Conservation (phyloP, 2,329 filamentous ascomycete genomes). For the Arthroderma sp. region DNA sequence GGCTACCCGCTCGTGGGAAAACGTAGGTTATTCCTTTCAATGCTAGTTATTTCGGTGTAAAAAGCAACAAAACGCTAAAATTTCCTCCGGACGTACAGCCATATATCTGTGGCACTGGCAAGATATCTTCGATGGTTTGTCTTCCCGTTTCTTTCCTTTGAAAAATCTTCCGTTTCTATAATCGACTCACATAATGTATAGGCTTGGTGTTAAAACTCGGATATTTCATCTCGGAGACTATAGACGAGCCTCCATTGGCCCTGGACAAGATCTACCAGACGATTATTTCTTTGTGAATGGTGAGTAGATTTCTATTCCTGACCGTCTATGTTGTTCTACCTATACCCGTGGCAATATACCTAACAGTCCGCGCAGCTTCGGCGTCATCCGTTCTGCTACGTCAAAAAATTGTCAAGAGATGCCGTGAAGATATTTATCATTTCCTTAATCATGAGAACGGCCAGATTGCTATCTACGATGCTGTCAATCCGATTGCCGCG, state of each 20-base stretch:
- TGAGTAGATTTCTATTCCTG: slow-evolving; percentile 12
- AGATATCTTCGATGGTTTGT: slow-evolving; percentile 78
- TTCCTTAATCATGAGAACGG: slow-evolving; percentile 96
- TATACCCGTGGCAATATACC: background rate
- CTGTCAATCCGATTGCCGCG: slow-evolving; percentile 78
- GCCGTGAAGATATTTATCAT: slow-evolving; percentile 88
- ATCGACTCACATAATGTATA: slow-evolving; percentile 21
- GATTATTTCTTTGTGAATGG: slow-evolving; percentile 96
- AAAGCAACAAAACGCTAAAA: too few species aligned
- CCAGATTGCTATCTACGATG: slow-evolving; percentile 96
- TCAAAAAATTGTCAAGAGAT: slow-evolving; percentile 96
- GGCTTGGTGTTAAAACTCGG: slow-evolving; percentile 92
- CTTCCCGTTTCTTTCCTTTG: background rate
- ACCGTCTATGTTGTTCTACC: background rate
- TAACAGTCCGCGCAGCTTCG: slow-evolving; percentile 40
- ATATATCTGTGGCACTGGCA: slow-evolving; percentile 89
- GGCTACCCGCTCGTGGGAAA: slow-evolving; percentile 86
- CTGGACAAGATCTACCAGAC: slow-evolving; percentile 72
- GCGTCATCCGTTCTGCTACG: slow-evolving; percentile 83
- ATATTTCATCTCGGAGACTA: slow-evolving; percentile 98
- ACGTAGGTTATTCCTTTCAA: slow-evolving; percentile 52
- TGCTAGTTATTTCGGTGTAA: background rate
- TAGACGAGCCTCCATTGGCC: slow-evolving; percentile 75
- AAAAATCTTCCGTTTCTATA: background rate
- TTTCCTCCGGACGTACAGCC: too few species aligned